These are phyloP conservation scores for Cruciata laevipes DNA, from an alignment of 257 asterid species.

Conservation along the genomic window DNA sequence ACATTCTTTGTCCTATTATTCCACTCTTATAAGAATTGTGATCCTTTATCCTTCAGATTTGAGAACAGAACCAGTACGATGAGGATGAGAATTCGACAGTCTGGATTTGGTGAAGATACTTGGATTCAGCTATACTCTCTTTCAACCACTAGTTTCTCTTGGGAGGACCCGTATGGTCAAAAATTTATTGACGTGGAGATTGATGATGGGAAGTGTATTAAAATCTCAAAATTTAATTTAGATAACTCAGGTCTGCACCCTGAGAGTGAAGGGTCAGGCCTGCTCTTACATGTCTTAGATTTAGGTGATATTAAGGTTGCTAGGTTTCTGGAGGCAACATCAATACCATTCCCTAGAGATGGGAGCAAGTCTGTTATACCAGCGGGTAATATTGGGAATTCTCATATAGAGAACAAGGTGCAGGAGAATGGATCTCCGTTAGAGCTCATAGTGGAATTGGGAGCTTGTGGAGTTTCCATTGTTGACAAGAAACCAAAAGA, in stretches of 20 bases:
- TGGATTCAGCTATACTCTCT: constrained; percentile 71
- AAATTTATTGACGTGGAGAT: constrained; percentile 57
- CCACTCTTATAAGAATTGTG: neutral
- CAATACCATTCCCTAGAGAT: constrained; percentile 34
- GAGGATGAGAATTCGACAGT: constrained; percentile 62
- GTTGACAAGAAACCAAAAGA: constrained; percentile 90
- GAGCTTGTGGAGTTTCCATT: constrained; percentile 78
- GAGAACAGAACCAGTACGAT: constrained; percentile 68
- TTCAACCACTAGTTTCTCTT: constrained; percentile 65
- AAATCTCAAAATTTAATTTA: constrained; percentile 49
- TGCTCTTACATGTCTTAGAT: constrained; percentile 60
- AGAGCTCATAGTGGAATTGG: constrained; percentile 80
- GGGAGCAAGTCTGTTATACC: constrained; percentile 31
- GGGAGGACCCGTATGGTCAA: constrained; percentile 91
- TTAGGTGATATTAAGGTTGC: constrained; percentile 64
- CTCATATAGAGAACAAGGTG: constrained; percentile 48
- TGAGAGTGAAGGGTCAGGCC: constrained; percentile 41
- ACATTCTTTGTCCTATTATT: neutral
- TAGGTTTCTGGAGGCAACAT: constrained; percentile 46
- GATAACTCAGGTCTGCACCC: constrained; percentile 50
- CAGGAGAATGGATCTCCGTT: constrained; percentile 66
- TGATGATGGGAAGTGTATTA: constrained; percentile 27
- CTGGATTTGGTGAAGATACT: constrained; percentile 75
- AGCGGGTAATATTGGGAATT: constrained; percentile 44
- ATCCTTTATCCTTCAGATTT: constrained; percentile 46